These are phyloP conservation scores for Coelastrella sp. DNA, from an alignment of 139 green algal genomes.

Conservation along the genomic window DNA sequence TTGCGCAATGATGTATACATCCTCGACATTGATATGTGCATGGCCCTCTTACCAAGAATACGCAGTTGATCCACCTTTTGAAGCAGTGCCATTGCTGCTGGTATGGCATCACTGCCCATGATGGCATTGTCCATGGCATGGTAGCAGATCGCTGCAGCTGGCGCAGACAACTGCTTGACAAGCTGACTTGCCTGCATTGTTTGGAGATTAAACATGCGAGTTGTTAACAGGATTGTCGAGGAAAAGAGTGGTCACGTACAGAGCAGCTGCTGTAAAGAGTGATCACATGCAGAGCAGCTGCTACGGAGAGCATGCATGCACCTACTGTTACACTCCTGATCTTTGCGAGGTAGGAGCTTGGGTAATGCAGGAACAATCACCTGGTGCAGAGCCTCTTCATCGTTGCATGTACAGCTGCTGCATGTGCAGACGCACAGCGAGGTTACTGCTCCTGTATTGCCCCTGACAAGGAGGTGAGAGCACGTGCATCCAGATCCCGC, in stretches of 20 bases:
- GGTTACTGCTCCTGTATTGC: background rate
- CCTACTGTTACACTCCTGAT: background rate
- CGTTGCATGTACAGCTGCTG: slow-evolving; percentile 22
- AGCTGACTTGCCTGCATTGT: slow-evolving; percentile 35
- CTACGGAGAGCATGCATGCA: background rate
- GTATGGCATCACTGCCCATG: background rate
- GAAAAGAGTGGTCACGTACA: background rate
- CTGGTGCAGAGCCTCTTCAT: background rate
- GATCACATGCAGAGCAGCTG: background rate
- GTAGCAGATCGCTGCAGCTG: slow-evolving; percentile 15
- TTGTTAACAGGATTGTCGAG: background rate
- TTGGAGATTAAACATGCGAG: background rate
- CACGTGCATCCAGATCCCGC: slow-evolving; percentile 25
- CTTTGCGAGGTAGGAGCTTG: background rate
- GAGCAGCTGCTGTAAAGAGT: background rate
- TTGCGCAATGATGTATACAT: no score
- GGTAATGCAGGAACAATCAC: background rate
- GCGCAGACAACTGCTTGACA: slow-evolving; percentile 27
- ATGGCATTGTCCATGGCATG: background rate
- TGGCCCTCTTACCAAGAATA: slow-evolving; percentile 10
- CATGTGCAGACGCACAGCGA: slow-evolving; percentile 35
- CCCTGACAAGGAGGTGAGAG: slow-evolving; percentile 27
- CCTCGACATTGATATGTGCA: no score
- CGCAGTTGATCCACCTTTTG: background rate
- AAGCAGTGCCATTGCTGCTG: slow-evolving; percentile 18